A percentile compares a stretch with the other conserved stretches of the same genome.
Evolutionary conservation across 441 rosid species (phyloP).

Genomic region (Gossypium davidsonii): DNA sequence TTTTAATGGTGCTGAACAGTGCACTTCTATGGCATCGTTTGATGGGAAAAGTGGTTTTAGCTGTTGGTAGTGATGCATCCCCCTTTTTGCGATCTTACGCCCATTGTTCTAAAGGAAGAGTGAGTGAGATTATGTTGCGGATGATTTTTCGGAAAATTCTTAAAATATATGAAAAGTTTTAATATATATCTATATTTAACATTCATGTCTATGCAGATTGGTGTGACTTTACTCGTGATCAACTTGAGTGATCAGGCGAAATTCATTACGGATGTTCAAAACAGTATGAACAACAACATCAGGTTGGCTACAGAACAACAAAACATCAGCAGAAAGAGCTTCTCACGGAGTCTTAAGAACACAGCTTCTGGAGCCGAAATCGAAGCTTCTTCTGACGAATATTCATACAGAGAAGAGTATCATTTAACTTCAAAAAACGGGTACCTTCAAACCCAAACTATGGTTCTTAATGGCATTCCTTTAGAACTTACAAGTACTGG

Average conservation of each 20-base stretch:
- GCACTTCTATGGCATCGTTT: slow-evolving; percentile 96
- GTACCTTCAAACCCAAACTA: slow-evolving; percentile 53
- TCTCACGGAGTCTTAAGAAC: slow-evolving; percentile 44
- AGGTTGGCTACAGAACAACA: slow-evolving; percentile 21
- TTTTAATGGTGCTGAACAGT: slow-evolving; percentile 31
- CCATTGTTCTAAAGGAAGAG: slow-evolving; percentile 89
- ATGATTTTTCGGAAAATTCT: too few species aligned
- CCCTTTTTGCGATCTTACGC: slow-evolving; percentile 70
- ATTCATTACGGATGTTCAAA: slow-evolving; percentile 38
- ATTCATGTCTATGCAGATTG: slow-evolving; percentile 34
- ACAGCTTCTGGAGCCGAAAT: slow-evolving; percentile 53
- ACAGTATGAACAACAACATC: slow-evolving; percentile 29
- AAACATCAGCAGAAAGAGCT: slow-evolving; percentile 20
- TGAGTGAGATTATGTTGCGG: slow-evolving; percentile 24
- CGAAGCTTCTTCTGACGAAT: slow-evolving; percentile 36
- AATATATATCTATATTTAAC: background rate
- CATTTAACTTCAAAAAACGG: slow-evolving; percentile 73
- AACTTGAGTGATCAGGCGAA: slow-evolving; percentile 65
- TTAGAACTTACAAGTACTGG: slow-evolving; percentile 38
- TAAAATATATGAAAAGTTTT: too few species aligned
- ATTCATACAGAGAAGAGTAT: slow-evolving; percentile 71
- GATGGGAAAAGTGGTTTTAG: slow-evolving; percentile 81
- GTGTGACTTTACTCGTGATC: slow-evolving; percentile 74
- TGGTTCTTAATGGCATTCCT: slow-evolving; percentile 74
- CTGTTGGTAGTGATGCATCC: slow-evolving; percentile 47